A percentile compares a stretch with the other conserved stretches of the same genome.
phyloP scores from a whole-genome alignment of 805 yeast species.

The Candida maltosa region DNA sequence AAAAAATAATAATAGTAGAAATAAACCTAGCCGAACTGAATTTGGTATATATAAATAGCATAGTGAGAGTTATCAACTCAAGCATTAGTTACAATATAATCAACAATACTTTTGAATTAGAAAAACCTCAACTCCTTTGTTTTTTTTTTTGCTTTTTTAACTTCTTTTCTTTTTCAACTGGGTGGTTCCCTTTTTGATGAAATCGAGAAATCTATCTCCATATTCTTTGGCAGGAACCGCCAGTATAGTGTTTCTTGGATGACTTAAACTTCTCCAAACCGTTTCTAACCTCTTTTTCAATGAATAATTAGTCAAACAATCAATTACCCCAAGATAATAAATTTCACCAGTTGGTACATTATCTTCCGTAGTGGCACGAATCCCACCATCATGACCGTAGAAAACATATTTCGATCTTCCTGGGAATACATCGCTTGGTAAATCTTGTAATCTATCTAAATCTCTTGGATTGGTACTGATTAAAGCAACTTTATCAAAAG shows the following conservation, averaged over 20 bases:
- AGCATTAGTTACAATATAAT: too few relatives aligned
- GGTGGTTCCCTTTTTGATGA: slow-evolving; percentile 45
- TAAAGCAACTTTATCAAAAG: slow-evolving; percentile 33
- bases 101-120: too few relatives aligned
- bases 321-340: slow-evolving; percentile 91
- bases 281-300: slow-evolving; percentile 79
- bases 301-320: slow-evolving; percentile 82
- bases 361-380: slow-evolving; percentile 63
- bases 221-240: slow-evolving; percentile 91
- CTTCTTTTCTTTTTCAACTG: slow-evolving; percentile 10
- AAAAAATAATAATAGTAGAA: too few relatives aligned
- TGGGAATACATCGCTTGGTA: slow-evolving; percentile 42
- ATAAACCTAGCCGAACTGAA: too few relatives aligned
- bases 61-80: too few relatives aligned
- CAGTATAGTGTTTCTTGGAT: slow-evolving; percentile 68
- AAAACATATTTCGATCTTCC: slow-evolving; percentile 55
- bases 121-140: too few relatives aligned
- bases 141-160: too few relatives aligned
- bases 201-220: slow-evolving; percentile 78
- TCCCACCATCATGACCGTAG: slow-evolving; percentile 83
- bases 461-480: slow-evolving; percentile 46
- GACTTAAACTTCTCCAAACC: slow-evolving; percentile 71
- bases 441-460: slow-evolving; percentile 37
- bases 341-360: slow-evolving; percentile 63
- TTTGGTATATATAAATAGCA: too few relatives aligned